Conservation (phyloP, 805 yeast genomes). For the Yarrowia sp. region DNA sequence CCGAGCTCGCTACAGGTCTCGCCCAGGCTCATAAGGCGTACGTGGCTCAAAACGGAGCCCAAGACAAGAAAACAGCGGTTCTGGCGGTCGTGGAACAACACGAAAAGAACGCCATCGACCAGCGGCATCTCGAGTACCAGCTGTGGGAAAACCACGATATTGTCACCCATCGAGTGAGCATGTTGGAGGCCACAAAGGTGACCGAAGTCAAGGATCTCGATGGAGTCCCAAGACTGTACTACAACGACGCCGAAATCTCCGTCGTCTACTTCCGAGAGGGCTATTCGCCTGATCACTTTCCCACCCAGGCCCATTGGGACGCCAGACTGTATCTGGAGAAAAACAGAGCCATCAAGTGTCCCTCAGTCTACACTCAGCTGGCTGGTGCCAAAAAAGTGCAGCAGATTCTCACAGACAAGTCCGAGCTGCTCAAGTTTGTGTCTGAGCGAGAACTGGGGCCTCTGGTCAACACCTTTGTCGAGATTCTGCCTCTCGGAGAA, state of each 20-base stretch:
- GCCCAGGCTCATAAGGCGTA: conserved; percentile 63
- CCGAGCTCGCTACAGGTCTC: conserved; percentile 62
- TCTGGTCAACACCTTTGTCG: conserved; percentile 67
- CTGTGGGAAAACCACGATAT: conserved; percentile 56
- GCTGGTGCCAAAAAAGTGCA: conserved; percentile 94
- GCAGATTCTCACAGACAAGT: conserved; percentile 68
- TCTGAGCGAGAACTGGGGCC: conserved; percentile 35
- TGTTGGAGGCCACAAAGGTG: conserved; percentile 52
- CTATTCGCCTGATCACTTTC: conserved; percentile 80
- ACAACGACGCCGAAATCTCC: conserved; percentile 64
- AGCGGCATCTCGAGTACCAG: conserved; percentile 73
- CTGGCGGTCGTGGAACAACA: conserved; percentile 77
- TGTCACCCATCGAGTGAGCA: conserved; percentile 61
- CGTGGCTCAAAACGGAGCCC: conserved; percentile 27
- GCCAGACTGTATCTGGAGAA: conserved; percentile 70
- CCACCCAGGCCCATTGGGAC: conserved; percentile 65
- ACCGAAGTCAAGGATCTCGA: conserved; percentile 43
- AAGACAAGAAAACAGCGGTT: conserved; percentile 41
- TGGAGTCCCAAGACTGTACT: conserved; percentile 33
- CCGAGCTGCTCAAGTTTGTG: conserved; percentile 48
- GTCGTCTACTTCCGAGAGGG: conserved; percentile 90
- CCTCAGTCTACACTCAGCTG: conserved; percentile 81
- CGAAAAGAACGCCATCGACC: conserved; percentile 91
- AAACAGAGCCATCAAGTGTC: conserved; percentile 83
- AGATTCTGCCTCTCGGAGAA: conserved; percentile 81